These are phyloP conservation scores for Blepharisma stoltei DNA, from an alignment of 73 alveolate species.

Conservation along the genomic window DNA sequence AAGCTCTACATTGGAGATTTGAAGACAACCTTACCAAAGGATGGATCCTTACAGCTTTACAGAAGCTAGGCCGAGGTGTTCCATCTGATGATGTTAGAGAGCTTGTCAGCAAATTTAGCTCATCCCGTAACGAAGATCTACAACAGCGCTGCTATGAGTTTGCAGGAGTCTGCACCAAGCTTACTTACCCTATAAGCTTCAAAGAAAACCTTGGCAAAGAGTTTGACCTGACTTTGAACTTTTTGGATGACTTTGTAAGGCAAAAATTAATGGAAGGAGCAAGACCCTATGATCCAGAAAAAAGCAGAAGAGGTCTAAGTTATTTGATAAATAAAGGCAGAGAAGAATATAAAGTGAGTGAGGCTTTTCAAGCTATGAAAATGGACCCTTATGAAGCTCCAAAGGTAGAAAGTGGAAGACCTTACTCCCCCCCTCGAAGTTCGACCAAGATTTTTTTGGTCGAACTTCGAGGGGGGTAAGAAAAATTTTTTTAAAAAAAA, in stretches of 20 bases:
- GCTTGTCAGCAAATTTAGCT: slow-evolving; percentile 62
- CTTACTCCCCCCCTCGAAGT: no score
- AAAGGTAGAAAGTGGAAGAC: slow-evolving; percentile 34
- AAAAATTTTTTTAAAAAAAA: no score
- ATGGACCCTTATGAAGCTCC: slow-evolving; percentile 77
- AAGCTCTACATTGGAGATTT: slow-evolving; percentile 57
- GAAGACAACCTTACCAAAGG: slow-evolving; percentile 79
- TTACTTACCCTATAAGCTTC: slow-evolving; percentile 41
- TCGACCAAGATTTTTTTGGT: no score
- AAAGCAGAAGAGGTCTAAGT: slow-evolving; percentile 48
- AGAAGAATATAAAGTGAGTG: slow-evolving; percentile 46
- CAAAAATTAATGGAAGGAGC: slow-evolving; percentile 49
- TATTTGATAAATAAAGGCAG: slow-evolving; percentile 49
- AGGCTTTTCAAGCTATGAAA: slow-evolving; percentile 41
- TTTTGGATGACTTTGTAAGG: slow-evolving; percentile 66
- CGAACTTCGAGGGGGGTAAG: no score
- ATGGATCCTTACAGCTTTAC: slow-evolving; percentile 74
- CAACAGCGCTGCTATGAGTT: slow-evolving; percentile 81
- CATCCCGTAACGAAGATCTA: slow-evolving; percentile 66
- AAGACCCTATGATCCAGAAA: slow-evolving; percentile 49
- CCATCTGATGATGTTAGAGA: slow-evolving; percentile 54
- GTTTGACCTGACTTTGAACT: slow-evolving; percentile 55
- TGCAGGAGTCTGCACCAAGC: slow-evolving; percentile 49
- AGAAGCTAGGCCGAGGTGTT: slow-evolving; percentile 64
- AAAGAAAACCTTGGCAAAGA: slow-evolving; percentile 41